phyloP scores from a whole-genome alignment of 805 yeast species.

The Zygoascus bituminiphila region DNA sequence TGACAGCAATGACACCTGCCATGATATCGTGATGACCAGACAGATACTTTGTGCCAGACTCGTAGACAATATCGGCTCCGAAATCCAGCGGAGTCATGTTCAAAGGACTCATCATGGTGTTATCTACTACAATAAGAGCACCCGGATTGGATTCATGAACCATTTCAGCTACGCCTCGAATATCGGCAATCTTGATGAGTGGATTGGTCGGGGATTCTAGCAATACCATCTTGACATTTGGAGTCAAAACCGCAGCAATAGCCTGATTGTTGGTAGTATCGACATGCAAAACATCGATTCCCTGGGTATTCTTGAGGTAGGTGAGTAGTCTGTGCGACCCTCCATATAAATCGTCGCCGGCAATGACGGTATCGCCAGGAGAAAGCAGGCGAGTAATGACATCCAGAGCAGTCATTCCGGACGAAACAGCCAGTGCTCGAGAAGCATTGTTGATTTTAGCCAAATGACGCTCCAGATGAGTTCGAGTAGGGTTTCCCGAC shows the following conservation, averaged over 20 bases:
- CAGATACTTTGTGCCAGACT: constrained; percentile 85
- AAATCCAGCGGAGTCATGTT: constrained; percentile 76
- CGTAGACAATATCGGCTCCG: constrained; percentile 88
- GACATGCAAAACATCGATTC: constrained; percentile 59
- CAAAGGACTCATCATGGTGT: constrained; percentile 95
- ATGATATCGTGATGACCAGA: constrained; percentile 94
- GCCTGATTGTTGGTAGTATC: constrained; percentile 70
- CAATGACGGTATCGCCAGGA: constrained; percentile 86
- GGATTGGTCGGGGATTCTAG: constrained; percentile 94
- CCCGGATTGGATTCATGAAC: constrained; percentile 65
- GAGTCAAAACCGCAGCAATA: constrained; percentile 47
- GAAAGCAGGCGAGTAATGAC: constrained; percentile 63
- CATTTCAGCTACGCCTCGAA: constrained; percentile 52
- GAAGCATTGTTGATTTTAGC: constrained; percentile 73
- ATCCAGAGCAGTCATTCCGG: constrained; percentile 92
- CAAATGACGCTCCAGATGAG: constrained; percentile 67
- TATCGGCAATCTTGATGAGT: constrained; percentile 77
- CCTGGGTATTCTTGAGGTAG: constrained; percentile 55
- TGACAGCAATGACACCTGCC: constrained; percentile 87
- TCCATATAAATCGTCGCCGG: constrained; percentile 93
- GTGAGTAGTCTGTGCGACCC: constrained; percentile 85
- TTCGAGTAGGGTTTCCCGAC: constrained; percentile 90
- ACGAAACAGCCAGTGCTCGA: constrained; percentile 70
- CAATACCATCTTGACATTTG: constrained; percentile 64
- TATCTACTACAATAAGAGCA: constrained; percentile 77